Evolutionary conservation across 1,284 basidiomycete genomes (phyloP).

Genomic region (Cystobasidium pallidum): DNA sequence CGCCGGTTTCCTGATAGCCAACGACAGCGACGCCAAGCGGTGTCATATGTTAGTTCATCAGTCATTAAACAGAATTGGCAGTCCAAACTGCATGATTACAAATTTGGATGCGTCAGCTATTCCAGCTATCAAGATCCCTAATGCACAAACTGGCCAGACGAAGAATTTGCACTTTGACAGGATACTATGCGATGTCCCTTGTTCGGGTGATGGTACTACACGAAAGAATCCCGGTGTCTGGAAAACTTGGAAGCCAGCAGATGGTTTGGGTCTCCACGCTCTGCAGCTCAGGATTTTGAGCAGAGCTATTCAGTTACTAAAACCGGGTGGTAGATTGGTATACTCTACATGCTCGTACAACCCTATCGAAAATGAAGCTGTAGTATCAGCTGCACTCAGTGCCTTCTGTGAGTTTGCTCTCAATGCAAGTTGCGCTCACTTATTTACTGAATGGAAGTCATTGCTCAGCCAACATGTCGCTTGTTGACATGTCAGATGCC

Average conservation of each 20-base stretch:
- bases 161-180: constrained; percentile 79
- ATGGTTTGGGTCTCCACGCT: constrained; percentile 90
- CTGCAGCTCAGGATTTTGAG: constrained; percentile 90
- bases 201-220: constrained; percentile 94
- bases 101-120: constrained; percentile 93
- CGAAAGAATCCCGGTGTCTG: constrained; percentile 95
- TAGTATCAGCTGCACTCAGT: constrained; percentile 81
- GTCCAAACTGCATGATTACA: constrained; percentile 89
- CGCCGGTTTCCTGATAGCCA: constrained; percentile 79
- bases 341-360: constrained; percentile 99
- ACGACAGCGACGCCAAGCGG: constrained; percentile 90
- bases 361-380: constrained; percentile 96
- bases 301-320: constrained; percentile 87
- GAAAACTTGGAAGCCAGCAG: constrained; percentile 85
- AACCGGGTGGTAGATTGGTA: constrained; percentile 83
- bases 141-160: constrained; percentile 51
- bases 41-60: constrained; percentile 98
- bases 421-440: neutral
- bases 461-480: constrained; percentile 66
- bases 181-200: constrained; percentile 95
- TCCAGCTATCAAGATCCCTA: constrained; percentile 65
- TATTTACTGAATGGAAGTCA: neutral
- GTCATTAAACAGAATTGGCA: constrained; percentile 82
- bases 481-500: constrained; percentile 75
- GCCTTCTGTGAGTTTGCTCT: constrained; percentile 57